Evolutionary conservation across 345 rosid genomes (phyloP).

Genomic region (Trapa incisa): DNA sequence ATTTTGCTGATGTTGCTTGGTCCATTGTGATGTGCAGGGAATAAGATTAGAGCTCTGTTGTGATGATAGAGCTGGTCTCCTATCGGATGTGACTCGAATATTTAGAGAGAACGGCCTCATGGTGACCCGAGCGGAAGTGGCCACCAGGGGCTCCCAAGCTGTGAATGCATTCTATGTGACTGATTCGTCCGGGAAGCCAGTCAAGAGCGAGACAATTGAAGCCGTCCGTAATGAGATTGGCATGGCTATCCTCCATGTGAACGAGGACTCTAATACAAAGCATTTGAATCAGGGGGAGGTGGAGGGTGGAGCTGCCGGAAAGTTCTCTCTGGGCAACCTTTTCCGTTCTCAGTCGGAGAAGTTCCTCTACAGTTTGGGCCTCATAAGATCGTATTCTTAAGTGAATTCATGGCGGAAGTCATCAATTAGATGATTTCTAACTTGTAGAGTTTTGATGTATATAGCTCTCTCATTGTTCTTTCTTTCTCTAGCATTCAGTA

Average conservation of each 20-base stretch:
- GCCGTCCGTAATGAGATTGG: constrained; percentile 77
- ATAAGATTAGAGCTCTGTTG: constrained; percentile 65
- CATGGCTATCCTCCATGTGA: constrained; percentile 44
- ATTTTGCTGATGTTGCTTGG: neutral
- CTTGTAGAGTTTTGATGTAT: too few relatives aligned
- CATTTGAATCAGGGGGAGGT: constrained; percentile 22
- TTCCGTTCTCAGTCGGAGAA: constrained; percentile 64
- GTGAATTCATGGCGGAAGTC: too few relatives aligned
- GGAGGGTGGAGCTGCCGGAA: constrained; percentile 13
- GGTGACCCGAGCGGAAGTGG: constrained; percentile 78
- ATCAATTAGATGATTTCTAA: too few relatives aligned
- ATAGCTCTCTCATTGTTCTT: too few relatives aligned
- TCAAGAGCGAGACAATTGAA: constrained; percentile 61
- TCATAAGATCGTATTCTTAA: constrained; percentile 46
- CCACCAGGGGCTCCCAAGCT: constrained; percentile 66
- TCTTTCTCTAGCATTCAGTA: too few relatives aligned
- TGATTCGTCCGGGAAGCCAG: constrained; percentile 62
- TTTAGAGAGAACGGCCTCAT: constrained; percentile 83
- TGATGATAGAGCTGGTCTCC: constrained; percentile 74
- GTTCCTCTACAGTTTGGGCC: constrained; percentile 56
- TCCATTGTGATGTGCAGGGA: constrained; percentile 34
- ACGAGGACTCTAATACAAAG: constrained; percentile 29
- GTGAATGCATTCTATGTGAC: constrained; percentile 66
- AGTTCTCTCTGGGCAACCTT: constrained; percentile 53
- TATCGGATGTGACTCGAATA: constrained; percentile 86